Conservation (phyloP, 495 filamentous ascomycete species). For the Podospora australis region DNA sequence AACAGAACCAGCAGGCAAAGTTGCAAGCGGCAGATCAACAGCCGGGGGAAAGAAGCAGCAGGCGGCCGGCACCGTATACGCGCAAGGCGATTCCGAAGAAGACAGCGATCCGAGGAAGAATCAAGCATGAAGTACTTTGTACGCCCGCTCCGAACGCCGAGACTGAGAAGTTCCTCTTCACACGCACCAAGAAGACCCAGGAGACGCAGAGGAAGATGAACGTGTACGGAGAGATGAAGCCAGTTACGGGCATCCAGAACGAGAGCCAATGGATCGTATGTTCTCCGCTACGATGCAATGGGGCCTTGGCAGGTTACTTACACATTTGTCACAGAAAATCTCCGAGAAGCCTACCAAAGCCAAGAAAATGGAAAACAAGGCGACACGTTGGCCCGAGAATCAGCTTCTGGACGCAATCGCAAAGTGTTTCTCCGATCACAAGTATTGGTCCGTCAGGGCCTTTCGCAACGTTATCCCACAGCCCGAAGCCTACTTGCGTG, state of each 20-base stretch:
- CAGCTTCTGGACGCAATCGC: conserved; percentile 80
- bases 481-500: conserved; percentile 85
- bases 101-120: conserved; percentile 65
- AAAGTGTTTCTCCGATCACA: conserved; percentile 70
- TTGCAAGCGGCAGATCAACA: conserved; percentile 36
- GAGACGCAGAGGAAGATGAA: conserved; percentile 53
- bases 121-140: conserved; percentile 72
- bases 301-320: neutral
- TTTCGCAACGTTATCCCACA: conserved; percentile 68
- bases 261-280: too few species aligned
- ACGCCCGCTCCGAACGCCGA: conserved; percentile 70
- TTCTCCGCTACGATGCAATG: too few species aligned
- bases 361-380: conserved; percentile 66
- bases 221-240: conserved; percentile 31
- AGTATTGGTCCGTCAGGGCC: conserved; percentile 83
- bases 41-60: conserved; percentile 27
- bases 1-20: conserved; percentile 32
- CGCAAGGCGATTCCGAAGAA: conserved; percentile 83
- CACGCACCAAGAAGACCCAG: conserved; percentile 55
- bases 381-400: conserved; percentile 77
- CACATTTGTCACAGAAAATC: conserved; percentile 36
- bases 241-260: too few species aligned
- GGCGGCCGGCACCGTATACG: conserved; percentile 60
- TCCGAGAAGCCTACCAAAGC: conserved; percentile 41
- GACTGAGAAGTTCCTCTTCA: conserved; percentile 54